Base-by-base conservation (phyloP, 192 early-diverging fungal genomes). In the Helicostylum pulchrum region DNA sequence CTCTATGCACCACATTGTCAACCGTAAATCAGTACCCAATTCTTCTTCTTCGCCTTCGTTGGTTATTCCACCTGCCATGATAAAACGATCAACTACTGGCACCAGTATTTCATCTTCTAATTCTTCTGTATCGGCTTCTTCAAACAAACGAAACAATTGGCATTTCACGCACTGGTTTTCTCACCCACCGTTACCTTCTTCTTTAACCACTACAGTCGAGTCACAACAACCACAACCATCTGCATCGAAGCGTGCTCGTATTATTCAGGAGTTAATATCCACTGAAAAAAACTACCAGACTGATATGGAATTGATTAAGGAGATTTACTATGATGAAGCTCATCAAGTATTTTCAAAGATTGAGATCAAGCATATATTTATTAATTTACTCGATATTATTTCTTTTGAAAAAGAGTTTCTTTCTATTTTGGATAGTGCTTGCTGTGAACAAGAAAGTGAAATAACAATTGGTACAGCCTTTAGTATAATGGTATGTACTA, bases 381-480 rank as follows among this genome's bases (percentile, higher is more conserved):
- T 79, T 55, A 93, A 95, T 74, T 74, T 97, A 36, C 82, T 85
- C 9, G 81, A 82, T 4, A 82, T 97, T 12, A 85, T 94, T 34
- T 73, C 75, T 19, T 82, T 88, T 55, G 86, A 89, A 15, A 67
- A 76, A 11, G 76, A 81, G n/a, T 78, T 94, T 48, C 71, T 90
- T 2, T 83, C 78, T n/a, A 69, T 84, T 34, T 66, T 94, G 62
- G 80, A 85, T 7, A 79, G 77, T 11, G 86, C 88, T 2, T 80
- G 77, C 60, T 65, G 58, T 15, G 26, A 61, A 9, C 36, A 62
- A 14, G 55, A 60, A 34, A 43, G 53, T 45, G 42, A 76, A 61
- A 47, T 63, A 11, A 17, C 46, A 9, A 73, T 87, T 34, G 85
- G 84, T 17, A 80, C 71, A 60, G 78, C 67, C 2, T 90, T 87